Evolutionary conservation across 2,329 filamentous ascomycete genomes (phyloP), one percentile per base, ranked within the genome.

Genomic region (Orbilia ellipsospora): DNA sequence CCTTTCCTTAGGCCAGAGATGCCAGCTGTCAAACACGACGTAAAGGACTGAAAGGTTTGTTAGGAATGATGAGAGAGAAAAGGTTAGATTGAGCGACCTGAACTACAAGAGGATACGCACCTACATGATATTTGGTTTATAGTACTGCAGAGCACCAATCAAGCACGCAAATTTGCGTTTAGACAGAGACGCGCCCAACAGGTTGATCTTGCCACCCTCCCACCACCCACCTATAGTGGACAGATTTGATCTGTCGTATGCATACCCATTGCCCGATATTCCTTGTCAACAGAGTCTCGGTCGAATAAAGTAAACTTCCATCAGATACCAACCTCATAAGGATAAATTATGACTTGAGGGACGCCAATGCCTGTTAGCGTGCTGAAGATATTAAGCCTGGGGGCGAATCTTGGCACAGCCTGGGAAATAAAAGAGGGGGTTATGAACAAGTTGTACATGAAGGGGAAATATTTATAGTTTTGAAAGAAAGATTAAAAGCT

Each of bases 41-140:
- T 18, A 52, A 23, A 23, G 23, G 62, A 51, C 16, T 57, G 51
- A 56, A 52, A 13, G n/a, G 12, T 26, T 67, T 67, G 70, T 74
- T 63, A 52, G 51, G 57, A 45, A 52, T 26, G 45, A 51, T 50
- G 50, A 61, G 31, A 10, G 31, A 36, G 31, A 66, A 63, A 55
- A 36, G 50, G 70, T 75, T 69, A 75, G 72, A 75, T 75, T 75
- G 64, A 75, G 72, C 72, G 59, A 75, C 72, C 72, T 69, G 72
- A 75, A 65, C 64, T 75, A 75, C 72, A 75, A 59, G 72, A 75
- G 72, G 72, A 75, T 75, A 75, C 72, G 72, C 72, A 75, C 72
- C 72, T 75, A 75, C 72, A 75, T 75, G 72, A 75, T 63, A 54
- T 68, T 62, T 75, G 61, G 28, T 64, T 62, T 69, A 69, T 75